A percentile compares a stretch with the other conserved stretches of the same genome.
These are phyloP conservation scores for Phytopythium mirpurense DNA, from an alignment of 352 stramenopile species.

Conservation along the genomic window DNA sequence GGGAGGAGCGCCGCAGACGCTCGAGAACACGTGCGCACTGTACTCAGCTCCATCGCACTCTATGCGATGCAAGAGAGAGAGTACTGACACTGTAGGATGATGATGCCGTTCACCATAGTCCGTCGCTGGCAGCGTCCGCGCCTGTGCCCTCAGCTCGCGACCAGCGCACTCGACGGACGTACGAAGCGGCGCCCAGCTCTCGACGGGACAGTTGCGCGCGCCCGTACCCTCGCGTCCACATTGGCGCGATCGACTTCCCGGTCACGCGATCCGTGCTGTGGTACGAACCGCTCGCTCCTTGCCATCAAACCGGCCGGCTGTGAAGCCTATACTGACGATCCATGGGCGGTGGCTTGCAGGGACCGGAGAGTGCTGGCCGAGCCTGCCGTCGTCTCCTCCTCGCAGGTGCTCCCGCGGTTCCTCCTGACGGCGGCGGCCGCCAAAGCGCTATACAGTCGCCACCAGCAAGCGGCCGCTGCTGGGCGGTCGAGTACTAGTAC, in stretches of 20 bases:
- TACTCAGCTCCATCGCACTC: too few species aligned
- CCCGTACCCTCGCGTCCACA: conserved; percentile 25
- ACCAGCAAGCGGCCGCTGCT: conserved; percentile 9
- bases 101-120: too few species aligned
- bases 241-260: conserved; percentile 65
- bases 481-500: conserved; percentile 8
- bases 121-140: not conserved
- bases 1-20: not conserved
- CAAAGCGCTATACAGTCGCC: conserved; percentile 44
- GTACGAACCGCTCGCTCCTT: conserved; percentile 13
- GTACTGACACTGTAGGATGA: not conserved
- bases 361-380: conserved; percentile 51
- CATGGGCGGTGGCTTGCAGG: too few species aligned
- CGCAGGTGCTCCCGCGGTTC: conserved; percentile 47
- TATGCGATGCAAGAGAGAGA: too few species aligned
- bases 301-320: too few species aligned
- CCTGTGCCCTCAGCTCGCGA: not conserved
- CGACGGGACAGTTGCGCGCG: not conserved
- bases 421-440: conserved; percentile 30
- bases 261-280: conserved; percentile 59
- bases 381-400: conserved; percentile 27
- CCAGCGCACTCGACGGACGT: not conserved
- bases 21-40: too few species aligned
- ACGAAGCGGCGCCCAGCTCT: conserved; percentile 4
- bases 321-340: too few species aligned